Conservation (phyloP, 371 early-diverging fungal species). For the Paraphysoderma sedebokerense region DNA sequence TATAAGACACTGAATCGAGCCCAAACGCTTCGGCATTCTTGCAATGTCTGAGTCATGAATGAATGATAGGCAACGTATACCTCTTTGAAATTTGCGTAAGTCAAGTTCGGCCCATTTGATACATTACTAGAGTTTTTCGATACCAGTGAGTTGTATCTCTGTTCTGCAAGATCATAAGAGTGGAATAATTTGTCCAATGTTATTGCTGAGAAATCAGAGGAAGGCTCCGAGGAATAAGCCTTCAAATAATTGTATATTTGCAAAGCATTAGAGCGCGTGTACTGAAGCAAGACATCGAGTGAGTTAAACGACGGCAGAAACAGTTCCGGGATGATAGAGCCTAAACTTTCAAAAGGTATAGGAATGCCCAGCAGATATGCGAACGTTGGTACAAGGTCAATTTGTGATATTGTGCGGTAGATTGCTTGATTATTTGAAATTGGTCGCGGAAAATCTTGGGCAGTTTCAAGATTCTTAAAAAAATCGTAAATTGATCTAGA, state of each 20-base stretch:
- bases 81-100: slow-evolving; percentile 19
- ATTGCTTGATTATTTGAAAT: too few relatives aligned
- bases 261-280: slow-evolving; percentile 48
- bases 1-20: slow-evolving; percentile 68
- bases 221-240: slow-evolving; percentile 19
- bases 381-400: slow-evolving; percentile 77
- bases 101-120: too few relatives aligned
- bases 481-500: too few relatives aligned
- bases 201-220: slow-evolving; percentile 17
- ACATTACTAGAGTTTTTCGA: too few relatives aligned
- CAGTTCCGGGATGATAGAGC: slow-evolving; percentile 61
- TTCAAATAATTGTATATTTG: slow-evolving; percentile 58
- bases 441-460: too few relatives aligned
- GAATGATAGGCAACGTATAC: slow-evolving; percentile 28
- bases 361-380: slow-evolving; percentile 66
- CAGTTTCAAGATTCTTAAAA: too few relatives aligned
- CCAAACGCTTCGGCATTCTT: slow-evolving; percentile 65
- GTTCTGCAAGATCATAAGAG: slow-evolving; percentile 8
- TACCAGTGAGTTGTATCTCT: slow-evolving; percentile 7
- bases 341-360: slow-evolving; percentile 80
- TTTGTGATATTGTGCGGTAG: slow-evolving; percentile 48
- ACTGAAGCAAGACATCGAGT: slow-evolving; percentile 20
- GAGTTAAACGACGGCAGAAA: slow-evolving; percentile 10
- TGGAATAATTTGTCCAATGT: slow-evolving; percentile 7
- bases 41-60: slow-evolving; percentile 45